Evolutionary conservation across 108 stramenopile genomes (phyloP), one percentile per base, ranked within the genome.

Genomic region (Fragilaria radians): DNA sequence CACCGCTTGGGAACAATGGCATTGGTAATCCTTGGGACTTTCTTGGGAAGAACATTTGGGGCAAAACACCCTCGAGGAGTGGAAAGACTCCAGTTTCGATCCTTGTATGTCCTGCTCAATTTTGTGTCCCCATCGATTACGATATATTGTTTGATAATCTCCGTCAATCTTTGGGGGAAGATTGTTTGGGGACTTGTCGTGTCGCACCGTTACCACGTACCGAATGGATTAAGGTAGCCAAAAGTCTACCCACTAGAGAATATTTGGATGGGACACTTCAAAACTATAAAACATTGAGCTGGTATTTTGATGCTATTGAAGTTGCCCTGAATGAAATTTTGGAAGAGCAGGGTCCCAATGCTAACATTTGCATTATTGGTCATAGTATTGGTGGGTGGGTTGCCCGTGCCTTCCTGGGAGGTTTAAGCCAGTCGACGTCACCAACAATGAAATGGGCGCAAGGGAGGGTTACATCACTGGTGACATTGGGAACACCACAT

Each of bases 311-410:
- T 23, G 81, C 83, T 0, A 85, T 88, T 27, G 87, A 88, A 57
- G 17, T 52, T 7, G 83, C 60, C 3, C 42, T 88, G 60, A 28
- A 73, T 24, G 78, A 85, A 28, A 70, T 88, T 34, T 75, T 77
- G 58, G 75, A 78, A 7, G 65, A 76, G 36, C 70, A 70, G 49
- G 78, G 76, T 46, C 65, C 72, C 18, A 79, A 82, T 52, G 58
- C 67, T 3, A 68, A 79, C 9, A 30, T 88, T 3, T 84, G 83
- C 51, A 33, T 88, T 27, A 60, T 88, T 19, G 87, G 83, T 14
- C 87, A 88, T 58, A 65, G 62, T 21, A 88, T 88, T 66, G 87
- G 87, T 24, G 87, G 87, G 17, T 88, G 87, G 87, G 81, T 88
- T 14, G 87, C 83, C 0, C 60, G 87, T 32, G 81, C 81, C 14